Conservation (phyloP, 2,329 filamentous ascomycete genomes). For the Alternaria brassicae region DNA sequence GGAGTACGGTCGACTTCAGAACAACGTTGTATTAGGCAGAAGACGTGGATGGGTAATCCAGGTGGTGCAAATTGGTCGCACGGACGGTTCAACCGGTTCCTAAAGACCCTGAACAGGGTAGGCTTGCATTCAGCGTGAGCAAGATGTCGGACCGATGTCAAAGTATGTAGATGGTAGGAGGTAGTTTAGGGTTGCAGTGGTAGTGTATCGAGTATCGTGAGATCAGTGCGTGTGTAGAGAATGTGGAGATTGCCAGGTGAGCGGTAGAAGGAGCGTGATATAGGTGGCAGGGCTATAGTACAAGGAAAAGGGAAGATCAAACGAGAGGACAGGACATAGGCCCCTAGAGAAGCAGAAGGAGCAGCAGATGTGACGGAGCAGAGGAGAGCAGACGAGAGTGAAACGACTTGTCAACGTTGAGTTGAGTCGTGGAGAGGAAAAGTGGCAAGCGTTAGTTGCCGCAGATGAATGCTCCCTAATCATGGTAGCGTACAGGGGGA, state of each 20-base stretch:
- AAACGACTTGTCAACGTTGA: constrained; percentile 38
- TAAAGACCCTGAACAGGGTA: constrained; percentile 20
- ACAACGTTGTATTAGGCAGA: constrained; percentile 4
- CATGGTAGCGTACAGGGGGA: constrained; percentile 35
- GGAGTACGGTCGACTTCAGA: constrained; percentile 2
- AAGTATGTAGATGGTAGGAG: constrained; percentile 8
- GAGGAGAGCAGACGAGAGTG: constrained; percentile 33
- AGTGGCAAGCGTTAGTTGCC: constrained; percentile 39
- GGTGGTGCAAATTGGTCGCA: constrained; percentile 17
- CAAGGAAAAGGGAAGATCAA: constrained; percentile 43
- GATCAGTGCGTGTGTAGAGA: constrained; percentile 24
- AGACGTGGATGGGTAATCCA: constrained; percentile 12
- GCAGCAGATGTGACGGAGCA: constrained; percentile 37
- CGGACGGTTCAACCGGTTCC: constrained; percentile 9
- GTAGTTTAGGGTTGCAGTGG: constrained; percentile 2
- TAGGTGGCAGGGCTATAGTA: constrained; percentile 29
- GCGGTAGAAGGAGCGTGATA: constrained; percentile 40
- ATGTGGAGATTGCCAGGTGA: constrained; percentile 16
- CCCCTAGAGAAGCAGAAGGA: constrained; percentile 28
- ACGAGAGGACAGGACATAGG: constrained; percentile 47
- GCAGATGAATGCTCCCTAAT: constrained; percentile 30
- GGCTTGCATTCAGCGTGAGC: constrained; percentile 13
- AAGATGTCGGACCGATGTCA: neutral
- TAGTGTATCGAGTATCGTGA: constrained; percentile 15
- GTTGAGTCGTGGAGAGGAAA: constrained; percentile 39